Conservation (phyloP, 2,329 filamentous ascomycete genomes). For the Magnaporthiopsis incrustans region DNA sequence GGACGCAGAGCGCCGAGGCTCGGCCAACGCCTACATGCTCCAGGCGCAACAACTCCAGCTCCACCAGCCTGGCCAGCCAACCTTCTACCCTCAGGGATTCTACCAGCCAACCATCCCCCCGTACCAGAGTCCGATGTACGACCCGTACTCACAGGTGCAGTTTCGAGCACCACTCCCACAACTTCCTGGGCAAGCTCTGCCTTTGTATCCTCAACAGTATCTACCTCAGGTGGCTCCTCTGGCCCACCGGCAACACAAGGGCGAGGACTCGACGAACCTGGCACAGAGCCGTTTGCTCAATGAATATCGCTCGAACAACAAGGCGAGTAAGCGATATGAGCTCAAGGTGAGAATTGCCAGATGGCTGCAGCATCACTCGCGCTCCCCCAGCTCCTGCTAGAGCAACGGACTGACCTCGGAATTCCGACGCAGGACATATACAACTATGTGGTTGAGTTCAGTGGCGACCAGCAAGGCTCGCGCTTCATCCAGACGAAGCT, state of each 20-base stretch:
- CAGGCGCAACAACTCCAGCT: neutral
- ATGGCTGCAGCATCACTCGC: neutral
- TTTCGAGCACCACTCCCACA: conserved; percentile 27
- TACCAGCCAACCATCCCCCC: neutral
- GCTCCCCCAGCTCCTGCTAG: neutral
- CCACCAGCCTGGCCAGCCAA: conserved; percentile 1
- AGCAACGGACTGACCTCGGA: neutral
- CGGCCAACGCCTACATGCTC: conserved; percentile 2
- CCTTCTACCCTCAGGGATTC: conserved; percentile 3
- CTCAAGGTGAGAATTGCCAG: conserved; percentile 49
- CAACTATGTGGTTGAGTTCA: conserved; percentile 83
- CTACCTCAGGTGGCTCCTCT: conserved; percentile 19
- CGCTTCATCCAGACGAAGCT: conserved; percentile 93
- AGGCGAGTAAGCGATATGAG: conserved; percentile 66
- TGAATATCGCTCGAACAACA: conserved; percentile 69
- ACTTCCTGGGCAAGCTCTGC: conserved; percentile 20
- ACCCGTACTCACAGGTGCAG: conserved; percentile 23
- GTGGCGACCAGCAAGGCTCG: conserved; percentile 90
- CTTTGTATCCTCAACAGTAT: conserved; percentile 15
- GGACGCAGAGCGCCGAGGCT: conserved; percentile 1
- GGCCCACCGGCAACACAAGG: conserved; percentile 34
- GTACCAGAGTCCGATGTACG: conserved; percentile 29
- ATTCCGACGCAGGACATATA: conserved; percentile 61
- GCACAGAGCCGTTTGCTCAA: conserved; percentile 67
- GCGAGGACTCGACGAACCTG: conserved; percentile 51